Conservation (phyloP, 73 alveolate genomes). For the Halteria grandinella region DNA sequence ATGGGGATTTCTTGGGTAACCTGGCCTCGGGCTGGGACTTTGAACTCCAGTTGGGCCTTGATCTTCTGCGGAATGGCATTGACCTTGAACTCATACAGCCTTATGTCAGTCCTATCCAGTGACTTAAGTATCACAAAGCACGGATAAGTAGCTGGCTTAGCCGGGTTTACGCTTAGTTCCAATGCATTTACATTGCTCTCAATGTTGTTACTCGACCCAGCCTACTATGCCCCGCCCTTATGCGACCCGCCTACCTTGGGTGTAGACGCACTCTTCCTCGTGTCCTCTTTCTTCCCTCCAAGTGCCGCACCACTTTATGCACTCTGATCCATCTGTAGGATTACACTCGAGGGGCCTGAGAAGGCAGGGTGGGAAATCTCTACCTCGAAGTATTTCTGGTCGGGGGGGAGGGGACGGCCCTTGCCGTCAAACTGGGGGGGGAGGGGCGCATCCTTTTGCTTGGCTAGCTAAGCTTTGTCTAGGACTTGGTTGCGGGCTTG, state of each 20-base stretch:
- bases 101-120: constrained; percentile 88
- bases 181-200: constrained; percentile 16
- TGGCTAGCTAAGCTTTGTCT: constrained; percentile 58
- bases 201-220: not conserved
- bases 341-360: constrained; percentile 66
- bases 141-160: constrained; percentile 86
- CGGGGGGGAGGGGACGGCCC: constrained; percentile 46
- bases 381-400: constrained; percentile 54
- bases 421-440: constrained; percentile 4
- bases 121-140: constrained; percentile 78
- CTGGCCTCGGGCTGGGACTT: constrained; percentile 92
- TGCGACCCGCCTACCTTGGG: constrained; percentile 43
- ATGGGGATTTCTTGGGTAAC: constrained; percentile 97
- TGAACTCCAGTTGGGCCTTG: constrained; percentile 94
- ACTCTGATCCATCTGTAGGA: too few relatives aligned
- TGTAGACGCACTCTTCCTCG: constrained; percentile 28
- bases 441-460: constrained; percentile 39
- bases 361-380: constrained; percentile 69
- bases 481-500: constrained; percentile 72
- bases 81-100: constrained; percentile 92
- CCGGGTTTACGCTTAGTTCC: constrained; percentile 63
- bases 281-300: too few relatives aligned
- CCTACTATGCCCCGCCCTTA: not conserved
- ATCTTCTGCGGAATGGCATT: constrained; percentile 96
- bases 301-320: too few relatives aligned